phyloP scores from a whole-genome alignment of 805 yeast species.

The Hanseniaspora guilliermondii region DNA sequence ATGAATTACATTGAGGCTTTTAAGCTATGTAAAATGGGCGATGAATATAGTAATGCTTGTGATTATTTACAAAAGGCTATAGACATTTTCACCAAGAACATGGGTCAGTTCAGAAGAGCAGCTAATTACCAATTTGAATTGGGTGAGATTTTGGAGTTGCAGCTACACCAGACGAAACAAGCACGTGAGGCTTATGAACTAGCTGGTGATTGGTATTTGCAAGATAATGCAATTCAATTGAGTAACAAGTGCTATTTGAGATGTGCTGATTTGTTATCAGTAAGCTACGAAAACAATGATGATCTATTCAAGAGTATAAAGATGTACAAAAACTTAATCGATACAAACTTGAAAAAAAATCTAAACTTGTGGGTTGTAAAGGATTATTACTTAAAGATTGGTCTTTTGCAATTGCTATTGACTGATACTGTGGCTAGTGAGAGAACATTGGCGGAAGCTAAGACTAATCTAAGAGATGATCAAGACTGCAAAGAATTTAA shows the following conservation, averaged over 20 bases:
- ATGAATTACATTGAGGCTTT: slow-evolving; percentile 81
- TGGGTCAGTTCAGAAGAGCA: slow-evolving; percentile 89
- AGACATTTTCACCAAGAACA: slow-evolving; percentile 62
- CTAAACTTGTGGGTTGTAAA: slow-evolving; percentile 83
- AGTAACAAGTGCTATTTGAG: slow-evolving; percentile 79
- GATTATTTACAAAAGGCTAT: slow-evolving; percentile 65
- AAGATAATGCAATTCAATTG: slow-evolving; percentile 85
- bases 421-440: slow-evolving; percentile 80
- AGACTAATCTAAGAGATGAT: slow-evolving; percentile 42
- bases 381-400: slow-evolving; percentile 77
- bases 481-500: slow-evolving; percentile 58
- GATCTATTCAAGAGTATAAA: slow-evolving; percentile 64
- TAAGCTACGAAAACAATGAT: slow-evolving; percentile 34
- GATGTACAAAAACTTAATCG: slow-evolving; percentile 65
- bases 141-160: slow-evolving; percentile 73
- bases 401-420: slow-evolving; percentile 69
- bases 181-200: slow-evolving; percentile 75
- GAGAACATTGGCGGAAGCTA: slow-evolving; percentile 50
- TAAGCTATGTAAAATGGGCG: slow-evolving; percentile 65
- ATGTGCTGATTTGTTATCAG: slow-evolving; percentile 78
- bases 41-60: slow-evolving; percentile 60
- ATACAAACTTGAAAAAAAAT: slow-evolving; percentile 58
- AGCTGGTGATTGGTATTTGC: slow-evolving; percentile 91
- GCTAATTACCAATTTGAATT: slow-evolving; percentile 88
- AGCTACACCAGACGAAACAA: slow-evolving; percentile 32